Evolutionary conservation across 2,329 filamentous ascomycete genomes (phyloP), one percentile per base, ranked within the genome.

Genomic region (Salinomyces thailandicus): DNA sequence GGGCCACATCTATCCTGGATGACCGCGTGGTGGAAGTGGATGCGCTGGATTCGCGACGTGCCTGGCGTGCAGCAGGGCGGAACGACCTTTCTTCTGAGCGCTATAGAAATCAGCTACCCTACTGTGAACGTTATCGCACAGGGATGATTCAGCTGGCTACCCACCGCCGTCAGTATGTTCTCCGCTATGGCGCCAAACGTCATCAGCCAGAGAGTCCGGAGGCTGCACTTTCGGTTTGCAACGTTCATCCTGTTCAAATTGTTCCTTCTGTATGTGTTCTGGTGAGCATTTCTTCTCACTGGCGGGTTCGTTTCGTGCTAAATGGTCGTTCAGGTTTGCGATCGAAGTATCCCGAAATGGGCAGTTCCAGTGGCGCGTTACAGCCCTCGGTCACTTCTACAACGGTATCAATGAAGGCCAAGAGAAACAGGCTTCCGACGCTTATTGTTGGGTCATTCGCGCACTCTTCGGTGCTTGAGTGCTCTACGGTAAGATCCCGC

Each of bases 1-100:
- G 60, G 60, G 2, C 60, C 59, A 1, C 55, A 62, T 35, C 50
- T 62, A 11, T 49, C 50, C 22, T 63, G 60, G 59, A 59, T 62
- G 55, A 62, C 61, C 16, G 61, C 57, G 4, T 62, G 60, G 60
- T 63, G 57, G 58, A 62, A 62, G 39, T 62, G 54, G 53, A 50
- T 51, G 9, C 56, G 57, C 17, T 60, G 56, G 58, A 36, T 59
- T 17, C 50, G 48, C 22, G 54, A 62, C n/a, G 59, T 62, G 0
- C 61, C 60, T 1, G 61, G 59, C 5, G 57, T 61, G 2, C 59
- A 61, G 41, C 60, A 63, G 43, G 61, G 60, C 5, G 42, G 55
- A 2, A 63, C 61, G 6, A 62, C 62, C 35, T 62, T 64, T 41
- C 46, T 64, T 12, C 48, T 63, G n/a, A 53, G 54, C 13, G 59